Base-by-base conservation (phyloP, 2,329 filamentous ascomycete genomes). In the Neofusicoccum ribis region DNA sequence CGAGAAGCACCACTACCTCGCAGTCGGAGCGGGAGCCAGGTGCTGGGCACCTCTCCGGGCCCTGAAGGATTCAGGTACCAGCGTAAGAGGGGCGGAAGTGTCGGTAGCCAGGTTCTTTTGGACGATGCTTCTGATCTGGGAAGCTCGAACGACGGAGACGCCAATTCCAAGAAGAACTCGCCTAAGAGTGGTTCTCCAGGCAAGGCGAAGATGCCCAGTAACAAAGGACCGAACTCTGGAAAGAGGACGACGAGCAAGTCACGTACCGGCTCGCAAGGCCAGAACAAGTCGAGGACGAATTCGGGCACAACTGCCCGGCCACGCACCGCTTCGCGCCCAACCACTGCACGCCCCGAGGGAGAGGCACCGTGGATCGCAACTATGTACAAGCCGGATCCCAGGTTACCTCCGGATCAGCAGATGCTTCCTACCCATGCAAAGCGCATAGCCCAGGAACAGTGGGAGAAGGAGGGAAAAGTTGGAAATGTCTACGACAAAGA, bases 301-400 rank as follows among this genome's bases (percentile, higher is more conserved):
- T 65, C 67, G 23, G 66, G 62, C 20, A 67, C 49, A 17, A 70
- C 61, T 31, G 66, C 70, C 56, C 84, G 88, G 14, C 88, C 89
- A 20, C 80, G 82, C 3, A 91, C 89, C 1, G 83, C 88, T 65
- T 72, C 75, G 71, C 77, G 73, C 77, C 83, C 72, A 74, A 84
- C 77, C 86, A 92, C 80, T 81, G 88, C 67, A 73, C 86, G 89
- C 47, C 93, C 93, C 0, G 95, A 98, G 81, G 95, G 95, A 20
- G 94, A 98, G 63, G 93, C 95, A 9, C 95, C 95, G 60, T 99
- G 95, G 95, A 86, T 98, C 79, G 87, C 95, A 51, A 91, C 91
- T 23, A 92, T 96, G 79, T 99, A 97, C 78, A 96, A 96, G 73
- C 95, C 95, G 0, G 95, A 99, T 74, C 95, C 95, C 36, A 89